A percentile compares a stretch with the other conserved stretches of the same genome.
These are phyloP conservation scores for Acacia pycnantha DNA, from an alignment of 331 rosid species.

Conservation along the genomic window DNA sequence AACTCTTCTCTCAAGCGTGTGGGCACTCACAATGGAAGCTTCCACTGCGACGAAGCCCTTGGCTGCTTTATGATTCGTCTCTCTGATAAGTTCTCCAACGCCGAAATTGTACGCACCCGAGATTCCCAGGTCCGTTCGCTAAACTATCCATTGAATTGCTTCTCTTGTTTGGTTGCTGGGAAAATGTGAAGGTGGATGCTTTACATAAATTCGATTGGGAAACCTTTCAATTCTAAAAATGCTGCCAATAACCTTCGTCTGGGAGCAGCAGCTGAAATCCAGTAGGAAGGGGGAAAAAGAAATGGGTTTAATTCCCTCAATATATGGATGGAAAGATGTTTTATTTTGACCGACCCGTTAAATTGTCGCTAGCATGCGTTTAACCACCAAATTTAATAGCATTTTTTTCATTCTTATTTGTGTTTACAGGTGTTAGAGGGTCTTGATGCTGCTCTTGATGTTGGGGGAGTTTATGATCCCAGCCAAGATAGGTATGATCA, in stretches of 20 bases:
- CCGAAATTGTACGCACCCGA: slow-evolving; percentile 64
- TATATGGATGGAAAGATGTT: not conserved
- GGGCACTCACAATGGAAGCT: slow-evolving; percentile 79
- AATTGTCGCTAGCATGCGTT: not conserved
- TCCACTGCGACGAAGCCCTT: slow-evolving; percentile 82
- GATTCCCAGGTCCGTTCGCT: slow-evolving; percentile 50
- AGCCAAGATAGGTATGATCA: slow-evolving; percentile 57
- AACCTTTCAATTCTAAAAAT: not conserved
- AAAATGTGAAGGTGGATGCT: not conserved
- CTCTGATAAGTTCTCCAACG: slow-evolving; percentile 49
- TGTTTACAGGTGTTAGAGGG: slow-evolving; percentile 50
- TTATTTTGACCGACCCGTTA: not conserved
- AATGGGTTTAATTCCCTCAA: not conserved
- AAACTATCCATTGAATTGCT: not conserved
- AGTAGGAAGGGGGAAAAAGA: not conserved
- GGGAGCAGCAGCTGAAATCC: not conserved
- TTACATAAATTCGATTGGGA: not conserved
- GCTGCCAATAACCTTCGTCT: too few relatives aligned
- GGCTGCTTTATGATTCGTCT: slow-evolving; percentile 85
- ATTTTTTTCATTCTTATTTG: not conserved
- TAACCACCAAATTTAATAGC: too few relatives aligned
- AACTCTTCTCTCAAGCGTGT: slow-evolving; percentile 40
- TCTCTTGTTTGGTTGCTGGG: not conserved
- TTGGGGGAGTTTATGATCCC: slow-evolving; percentile 70
- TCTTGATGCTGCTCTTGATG: slow-evolving; percentile 72